phyloP scores from a whole-genome alignment of 768 basidiomycete genomes.

The Symmetrospora coprosmae region DNA sequence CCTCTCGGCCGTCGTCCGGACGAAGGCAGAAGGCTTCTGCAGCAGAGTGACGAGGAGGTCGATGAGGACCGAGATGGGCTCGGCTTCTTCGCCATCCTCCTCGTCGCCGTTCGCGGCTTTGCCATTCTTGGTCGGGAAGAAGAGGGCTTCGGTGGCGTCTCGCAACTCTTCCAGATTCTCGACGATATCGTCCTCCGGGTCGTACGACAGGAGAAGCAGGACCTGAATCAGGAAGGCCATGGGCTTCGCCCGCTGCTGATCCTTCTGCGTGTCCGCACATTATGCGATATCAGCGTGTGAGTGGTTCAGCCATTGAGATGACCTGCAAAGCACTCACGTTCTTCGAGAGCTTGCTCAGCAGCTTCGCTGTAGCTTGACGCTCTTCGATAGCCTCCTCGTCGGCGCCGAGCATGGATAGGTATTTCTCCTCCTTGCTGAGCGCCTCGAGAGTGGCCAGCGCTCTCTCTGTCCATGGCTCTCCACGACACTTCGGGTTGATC shows the following conservation, averaged over 20 bases:
- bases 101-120: slow-evolving; percentile 30
- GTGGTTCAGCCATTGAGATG: too few relatives aligned
- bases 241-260: neutral
- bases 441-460: neutral
- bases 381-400: neutral
- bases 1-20: slow-evolving; percentile 64
- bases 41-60: slow-evolving; percentile 82
- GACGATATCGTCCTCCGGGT: slow-evolving; percentile 48
- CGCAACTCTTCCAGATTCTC: slow-evolving; percentile 56
- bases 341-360: neutral
- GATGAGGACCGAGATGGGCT: slow-evolving; percentile 68
- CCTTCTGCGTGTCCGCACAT: neutral
- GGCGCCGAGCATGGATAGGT: neutral
- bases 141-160: slow-evolving; percentile 49
- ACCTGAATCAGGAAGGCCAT: slow-evolving; percentile 33
- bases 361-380: neutral
- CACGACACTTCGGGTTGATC: neutral
- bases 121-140: slow-evolving; percentile 30
- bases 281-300: too few relatives aligned
- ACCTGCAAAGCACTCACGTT: neutral
- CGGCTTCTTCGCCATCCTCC: slow-evolving; percentile 40
- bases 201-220: slow-evolving; percentile 57
- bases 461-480: neutral
- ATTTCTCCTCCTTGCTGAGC: neutral
- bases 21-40: slow-evolving; percentile 65